Conservation (phyloP, 2,329 filamentous ascomycete genomes). For the Diaporthe vexans region DNA sequence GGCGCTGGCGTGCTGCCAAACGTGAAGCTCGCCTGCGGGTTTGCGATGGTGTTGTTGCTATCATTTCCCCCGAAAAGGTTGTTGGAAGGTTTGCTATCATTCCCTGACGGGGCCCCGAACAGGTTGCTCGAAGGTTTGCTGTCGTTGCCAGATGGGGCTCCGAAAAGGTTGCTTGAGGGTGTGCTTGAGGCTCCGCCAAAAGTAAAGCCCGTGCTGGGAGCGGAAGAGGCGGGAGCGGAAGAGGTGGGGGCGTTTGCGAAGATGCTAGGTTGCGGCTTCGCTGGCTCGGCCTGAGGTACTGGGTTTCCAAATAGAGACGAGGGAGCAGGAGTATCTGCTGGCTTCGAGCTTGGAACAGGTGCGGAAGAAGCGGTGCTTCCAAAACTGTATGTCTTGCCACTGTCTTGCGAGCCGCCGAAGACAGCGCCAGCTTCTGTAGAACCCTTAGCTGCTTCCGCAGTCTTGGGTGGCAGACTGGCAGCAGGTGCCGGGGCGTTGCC, state of each 20-base stretch:
- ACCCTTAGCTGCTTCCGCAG: constrained; percentile 41
- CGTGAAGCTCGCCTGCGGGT: constrained; percentile 20
- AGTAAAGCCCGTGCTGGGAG: constrained; percentile 41
- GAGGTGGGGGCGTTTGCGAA: constrained; percentile 43
- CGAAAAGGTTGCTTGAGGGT: constrained; percentile 41
- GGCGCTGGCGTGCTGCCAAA: constrained; percentile 45
- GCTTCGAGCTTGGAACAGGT: constrained; percentile 24
- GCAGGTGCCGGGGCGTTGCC: constrained; percentile 37
- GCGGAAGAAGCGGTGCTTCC: constrained; percentile 27
- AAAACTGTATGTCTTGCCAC: constrained; percentile 40
- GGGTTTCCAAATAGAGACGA: constrained; percentile 35
- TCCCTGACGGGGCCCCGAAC: constrained; percentile 44
- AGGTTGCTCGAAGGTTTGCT: constrained; percentile 29
- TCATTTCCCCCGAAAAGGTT: constrained; percentile 43
- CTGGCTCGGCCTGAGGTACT: constrained; percentile 35
- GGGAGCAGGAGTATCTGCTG: constrained; percentile 27
- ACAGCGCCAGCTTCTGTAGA: constrained; percentile 40
- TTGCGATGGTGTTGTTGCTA: constrained; percentile 39
- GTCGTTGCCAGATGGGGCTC: constrained; percentile 40
- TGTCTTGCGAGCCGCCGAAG: constrained; percentile 35
- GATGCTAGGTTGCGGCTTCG: constrained; percentile 42
- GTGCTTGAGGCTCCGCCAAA: constrained; percentile 32
- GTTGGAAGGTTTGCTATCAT: constrained; percentile 18
- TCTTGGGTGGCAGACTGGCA: constrained; percentile 40
- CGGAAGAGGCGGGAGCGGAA: constrained; percentile 41